Evolutionary conservation across 768 basidiomycete species (phyloP).

Genomic region (Mycena belliarum): DNA sequence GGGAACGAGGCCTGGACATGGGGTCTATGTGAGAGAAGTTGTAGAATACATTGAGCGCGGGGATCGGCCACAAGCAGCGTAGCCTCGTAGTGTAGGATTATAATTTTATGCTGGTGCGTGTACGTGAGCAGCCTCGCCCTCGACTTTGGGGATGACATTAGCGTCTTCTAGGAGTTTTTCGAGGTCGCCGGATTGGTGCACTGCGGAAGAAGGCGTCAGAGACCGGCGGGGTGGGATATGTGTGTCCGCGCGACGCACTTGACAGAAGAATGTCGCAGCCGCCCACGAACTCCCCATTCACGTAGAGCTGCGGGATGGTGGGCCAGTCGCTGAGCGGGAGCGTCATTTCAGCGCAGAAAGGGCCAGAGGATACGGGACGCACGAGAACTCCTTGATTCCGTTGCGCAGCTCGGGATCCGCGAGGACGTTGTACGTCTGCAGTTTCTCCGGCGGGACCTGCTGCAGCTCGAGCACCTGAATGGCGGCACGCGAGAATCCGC

Average conservation of each 20-base stretch:
- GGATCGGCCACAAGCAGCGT: too few relatives aligned
- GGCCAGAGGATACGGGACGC: conserved; percentile 35
- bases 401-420: conserved; percentile 80
- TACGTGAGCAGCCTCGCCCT: conserved; percentile 16
- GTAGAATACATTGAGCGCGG: too few relatives aligned
- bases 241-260: conserved; percentile 62
- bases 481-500: conserved; percentile 94
- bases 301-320: conserved; percentile 93
- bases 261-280: conserved; percentile 93
- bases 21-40: too few relatives aligned
- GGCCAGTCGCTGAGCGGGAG: conserved; percentile 86
- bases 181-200: conserved; percentile 96
- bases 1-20: too few relatives aligned
- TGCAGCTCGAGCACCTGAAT: conserved; percentile 88
- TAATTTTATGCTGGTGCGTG: too few relatives aligned
- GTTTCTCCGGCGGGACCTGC: conserved; percentile 75
- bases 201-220: conserved; percentile 37
- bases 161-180: conserved; percentile 77
- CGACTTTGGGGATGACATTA: conserved; percentile 61
- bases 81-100: too few relatives aligned
- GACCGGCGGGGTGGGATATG: too few relatives aligned
- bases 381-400: conserved; percentile 97
- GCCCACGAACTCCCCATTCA: conserved; percentile 94
- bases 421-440: conserved; percentile 90
- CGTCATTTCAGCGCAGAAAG: background rate